A percentile compares a stretch with the other conserved stretches of the same genome.
Evolutionary conservation across 2,329 filamentous ascomycete species (phyloP).

Genomic region (Metarhizium humberi): DNA sequence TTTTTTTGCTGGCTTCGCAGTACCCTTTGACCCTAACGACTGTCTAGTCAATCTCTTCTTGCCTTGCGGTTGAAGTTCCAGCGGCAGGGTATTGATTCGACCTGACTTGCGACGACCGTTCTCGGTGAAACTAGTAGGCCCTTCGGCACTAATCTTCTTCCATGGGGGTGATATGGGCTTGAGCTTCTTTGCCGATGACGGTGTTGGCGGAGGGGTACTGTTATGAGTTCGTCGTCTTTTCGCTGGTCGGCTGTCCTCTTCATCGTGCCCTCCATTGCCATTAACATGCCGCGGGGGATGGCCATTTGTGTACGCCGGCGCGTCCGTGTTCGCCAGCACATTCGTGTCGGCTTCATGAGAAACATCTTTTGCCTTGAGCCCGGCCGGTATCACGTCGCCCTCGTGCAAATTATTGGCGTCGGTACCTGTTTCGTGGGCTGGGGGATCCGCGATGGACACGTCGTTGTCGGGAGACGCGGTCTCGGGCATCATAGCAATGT

Average conservation of each 20-base stretch:
- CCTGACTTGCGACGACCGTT: slow-evolving; percentile 63
- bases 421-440: slow-evolving; percentile 15
- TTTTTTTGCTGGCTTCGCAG: slow-evolving; percentile 23
- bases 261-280: slow-evolving; percentile 41
- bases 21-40: slow-evolving; percentile 18
- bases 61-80: slow-evolving; percentile 40
- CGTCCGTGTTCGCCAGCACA: slow-evolving; percentile 12
- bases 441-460: slow-evolving; percentile 20
- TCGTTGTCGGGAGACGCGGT: slow-evolving; percentile 46
- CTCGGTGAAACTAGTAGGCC: slow-evolving; percentile 74
- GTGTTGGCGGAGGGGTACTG: slow-evolving; percentile 27
- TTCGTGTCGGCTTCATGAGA: slow-evolving; percentile 8
- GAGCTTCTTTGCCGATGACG: slow-evolving; percentile 31
- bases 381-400: slow-evolving; percentile 13
- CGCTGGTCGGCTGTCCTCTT: slow-evolving; percentile 38
- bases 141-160: slow-evolving; percentile 78
- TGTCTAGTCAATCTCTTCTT: slow-evolving; percentile 44
- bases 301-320: slow-evolving; percentile 17
- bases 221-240: slow-evolving; percentile 58
- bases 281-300: slow-evolving; percentile 38
- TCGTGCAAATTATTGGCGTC: slow-evolving; percentile 12
- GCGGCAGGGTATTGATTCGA: slow-evolving; percentile 48
- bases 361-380: slow-evolving; percentile 8
- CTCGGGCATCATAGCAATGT: slow-evolving; percentile 46
- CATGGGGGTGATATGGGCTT: slow-evolving; percentile 73